Percentiles rank a stretch among this genome's conserved stretches.
These are phyloP conservation scores for Podospora anserina DNA, from an alignment of 495 filamentous ascomycete genomes.

Conservation along the genomic window DNA sequence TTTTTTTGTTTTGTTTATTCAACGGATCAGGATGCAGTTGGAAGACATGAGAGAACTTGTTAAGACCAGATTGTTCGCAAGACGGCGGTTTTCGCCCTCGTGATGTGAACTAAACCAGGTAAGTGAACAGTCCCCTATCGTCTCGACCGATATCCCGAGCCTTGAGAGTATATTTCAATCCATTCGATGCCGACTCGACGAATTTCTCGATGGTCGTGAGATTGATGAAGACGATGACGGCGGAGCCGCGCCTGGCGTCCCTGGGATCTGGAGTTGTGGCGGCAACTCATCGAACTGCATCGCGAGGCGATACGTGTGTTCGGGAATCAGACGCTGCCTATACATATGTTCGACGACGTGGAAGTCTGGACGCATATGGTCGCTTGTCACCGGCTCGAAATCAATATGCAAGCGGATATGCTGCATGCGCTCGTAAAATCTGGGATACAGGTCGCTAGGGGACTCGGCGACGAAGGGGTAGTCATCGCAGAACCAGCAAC, in stretches of 20 bases:
- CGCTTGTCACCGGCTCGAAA: conserved; percentile 13
- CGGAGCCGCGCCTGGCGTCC: not conserved
- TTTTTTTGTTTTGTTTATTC: not conserved
- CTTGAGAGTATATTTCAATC: not conserved
- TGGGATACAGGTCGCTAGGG: conserved; percentile 12
- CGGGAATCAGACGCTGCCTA: conserved; percentile 19
- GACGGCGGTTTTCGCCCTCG: conserved; percentile 5
- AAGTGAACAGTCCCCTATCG: not conserved
- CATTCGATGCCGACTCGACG: not conserved
- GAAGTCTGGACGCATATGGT: conserved; percentile 43
- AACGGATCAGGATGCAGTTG: conserved; percentile 1
- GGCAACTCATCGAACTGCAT: conserved; percentile 30
- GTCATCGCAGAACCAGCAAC: conserved; percentile 51
- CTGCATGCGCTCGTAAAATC: conserved; percentile 41
- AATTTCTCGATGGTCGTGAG: not conserved
- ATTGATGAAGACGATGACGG: conserved; percentile 3
- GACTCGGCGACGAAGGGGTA: conserved; percentile 21
- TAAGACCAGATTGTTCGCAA: not conserved
- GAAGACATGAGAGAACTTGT: not conserved
- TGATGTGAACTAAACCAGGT: not conserved
- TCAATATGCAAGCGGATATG: conserved; percentile 44
- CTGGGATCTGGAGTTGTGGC: conserved; percentile 8
- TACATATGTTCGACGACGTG: conserved; percentile 34
- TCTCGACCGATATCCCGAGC: not conserved
- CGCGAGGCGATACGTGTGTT: conserved; percentile 7